Percentiles rank a stretch among this genome's conserved stretches.
These are phyloP conservation scores for Xylariomycetidae sp. DNA, from an alignment of 2,329 filamentous ascomycete species.

Conservation along the genomic window DNA sequence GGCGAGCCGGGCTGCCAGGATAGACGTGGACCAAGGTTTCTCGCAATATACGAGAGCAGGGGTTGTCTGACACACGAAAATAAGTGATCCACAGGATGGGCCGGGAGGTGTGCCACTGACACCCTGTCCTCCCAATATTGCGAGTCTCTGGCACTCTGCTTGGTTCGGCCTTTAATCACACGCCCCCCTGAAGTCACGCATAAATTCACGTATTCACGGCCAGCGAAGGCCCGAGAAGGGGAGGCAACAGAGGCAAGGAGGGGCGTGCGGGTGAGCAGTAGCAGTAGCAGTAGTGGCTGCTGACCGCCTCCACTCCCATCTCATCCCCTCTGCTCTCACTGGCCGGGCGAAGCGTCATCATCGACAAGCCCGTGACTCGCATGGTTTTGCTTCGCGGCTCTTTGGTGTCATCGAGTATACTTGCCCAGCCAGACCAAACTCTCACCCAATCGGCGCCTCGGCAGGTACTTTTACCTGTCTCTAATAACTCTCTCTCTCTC, in stretches of 20 bases:
- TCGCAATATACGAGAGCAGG: constrained; percentile 45
- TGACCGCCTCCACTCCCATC: constrained; percentile 20
- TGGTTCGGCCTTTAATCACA: no score
- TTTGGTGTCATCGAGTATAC: no score
- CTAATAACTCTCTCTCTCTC: no score
- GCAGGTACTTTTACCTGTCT: no score
- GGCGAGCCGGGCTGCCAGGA: constrained; percentile 1
- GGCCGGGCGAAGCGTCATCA: constrained; percentile 26
- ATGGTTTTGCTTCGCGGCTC: constrained; percentile 23
- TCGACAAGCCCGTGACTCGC: constrained; percentile 29
- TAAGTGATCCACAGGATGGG: constrained; percentile 29
- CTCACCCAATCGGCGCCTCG: no score
- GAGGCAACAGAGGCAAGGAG: no score
- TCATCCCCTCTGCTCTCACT: constrained; percentile 19
- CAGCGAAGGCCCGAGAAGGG: no score
- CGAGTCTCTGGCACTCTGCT: no score
- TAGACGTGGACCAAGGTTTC: constrained; percentile 25
- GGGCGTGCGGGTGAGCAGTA: constrained; percentile 6
- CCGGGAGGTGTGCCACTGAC: constrained; percentile 12
- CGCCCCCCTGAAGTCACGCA: no score
- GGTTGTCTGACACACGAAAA: constrained; percentile 46
- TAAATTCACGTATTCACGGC: no score
- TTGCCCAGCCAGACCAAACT: no score
- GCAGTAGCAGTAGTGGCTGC: constrained; percentile 18
- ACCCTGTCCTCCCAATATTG: constrained; percentile 20